Conservation (phyloP, 331 rosid genomes). For the Pyrus hybrid region DNA sequence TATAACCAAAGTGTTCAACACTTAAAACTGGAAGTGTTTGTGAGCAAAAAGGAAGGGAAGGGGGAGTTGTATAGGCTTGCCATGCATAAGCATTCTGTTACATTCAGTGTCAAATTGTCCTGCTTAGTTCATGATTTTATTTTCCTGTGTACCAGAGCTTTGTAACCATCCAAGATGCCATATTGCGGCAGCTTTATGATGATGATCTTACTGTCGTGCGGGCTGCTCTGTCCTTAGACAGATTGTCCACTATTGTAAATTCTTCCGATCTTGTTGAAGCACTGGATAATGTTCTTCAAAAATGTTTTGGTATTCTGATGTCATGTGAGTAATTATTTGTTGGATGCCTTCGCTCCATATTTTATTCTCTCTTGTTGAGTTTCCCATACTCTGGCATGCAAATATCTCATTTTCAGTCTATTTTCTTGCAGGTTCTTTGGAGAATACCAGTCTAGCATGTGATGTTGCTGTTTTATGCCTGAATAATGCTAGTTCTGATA, state of each 20-base stretch:
- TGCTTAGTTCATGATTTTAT: not conserved
- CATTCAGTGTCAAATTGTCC: not conserved
- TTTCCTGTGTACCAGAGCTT: conserved; percentile 49
- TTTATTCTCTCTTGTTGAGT: not conserved
- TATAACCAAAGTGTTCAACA: not conserved
- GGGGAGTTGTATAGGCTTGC: too few relatives aligned
- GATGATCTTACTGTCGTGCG: conserved; percentile 73
- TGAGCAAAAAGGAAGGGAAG: not conserved
- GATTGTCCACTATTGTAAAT: conserved; percentile 41
- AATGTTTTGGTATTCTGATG: conserved; percentile 43
- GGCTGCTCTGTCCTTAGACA: conserved; percentile 59
- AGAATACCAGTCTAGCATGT: conserved; percentile 33
- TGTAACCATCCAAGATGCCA: conserved; percentile 51
- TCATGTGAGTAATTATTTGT: conserved; percentile 40
- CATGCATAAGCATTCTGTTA: not conserved
- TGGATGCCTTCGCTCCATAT: conserved; percentile 1
- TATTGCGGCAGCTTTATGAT: conserved; percentile 69
- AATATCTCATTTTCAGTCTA: not conserved
- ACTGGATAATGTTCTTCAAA: conserved; percentile 45
- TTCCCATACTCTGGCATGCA: not conserved
- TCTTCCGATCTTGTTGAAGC: conserved; percentile 55
- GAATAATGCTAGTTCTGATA: conserved; percentile 35
- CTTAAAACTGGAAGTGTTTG: not conserved
- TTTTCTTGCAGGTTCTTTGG: conserved; percentile 48
- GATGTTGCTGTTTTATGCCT: conserved; percentile 65